A percentile compares a stretch with the other conserved stretches of the same genome.
Conservation (phyloP, 2,329 filamentous ascomycete species). For the Chrysoporthe deuterocubensis region DNA sequence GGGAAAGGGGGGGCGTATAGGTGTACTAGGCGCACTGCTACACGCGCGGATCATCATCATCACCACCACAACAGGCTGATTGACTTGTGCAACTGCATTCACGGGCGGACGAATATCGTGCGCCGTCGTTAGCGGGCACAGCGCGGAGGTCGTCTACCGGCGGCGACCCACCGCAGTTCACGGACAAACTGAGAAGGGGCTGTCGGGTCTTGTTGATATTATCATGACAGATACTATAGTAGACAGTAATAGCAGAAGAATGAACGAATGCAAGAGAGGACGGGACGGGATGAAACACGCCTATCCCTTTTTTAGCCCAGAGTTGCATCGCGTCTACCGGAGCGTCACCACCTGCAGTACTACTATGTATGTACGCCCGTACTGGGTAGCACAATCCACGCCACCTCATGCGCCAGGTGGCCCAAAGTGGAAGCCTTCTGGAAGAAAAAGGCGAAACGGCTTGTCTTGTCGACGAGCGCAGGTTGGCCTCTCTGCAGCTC, state of each 20-base stretch:
- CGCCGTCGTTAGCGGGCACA: neutral
- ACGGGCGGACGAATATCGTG: neutral
- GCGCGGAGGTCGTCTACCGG: neutral
- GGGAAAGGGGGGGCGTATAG: neutral
- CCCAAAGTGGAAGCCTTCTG: neutral
- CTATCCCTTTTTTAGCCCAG: neutral
- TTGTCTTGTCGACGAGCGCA: too few relatives aligned
- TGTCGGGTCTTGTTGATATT: neutral
- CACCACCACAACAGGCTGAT: neutral
- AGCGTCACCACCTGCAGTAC: neutral
- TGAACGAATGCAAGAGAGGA: neutral
- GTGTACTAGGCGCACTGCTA: slow-evolving; percentile 1
- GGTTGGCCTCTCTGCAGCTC: too few relatives aligned
- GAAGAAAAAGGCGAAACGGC: neutral
- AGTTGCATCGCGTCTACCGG: neutral
- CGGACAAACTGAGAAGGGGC: neutral
- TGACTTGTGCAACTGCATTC: neutral
- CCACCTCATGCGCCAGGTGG: neutral
- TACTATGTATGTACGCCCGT: neutral
- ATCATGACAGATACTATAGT: neutral
- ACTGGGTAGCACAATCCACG: neutral
- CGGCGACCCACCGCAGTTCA: neutral
- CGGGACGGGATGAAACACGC: neutral
- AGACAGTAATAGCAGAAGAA: neutral
- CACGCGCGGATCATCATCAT: neutral